Percentiles rank a stretch among this genome's conserved stretches.
phyloP scores from a whole-genome alignment of 805 yeast genomes.

The Saccharomycopsis fibuligera region DNA sequence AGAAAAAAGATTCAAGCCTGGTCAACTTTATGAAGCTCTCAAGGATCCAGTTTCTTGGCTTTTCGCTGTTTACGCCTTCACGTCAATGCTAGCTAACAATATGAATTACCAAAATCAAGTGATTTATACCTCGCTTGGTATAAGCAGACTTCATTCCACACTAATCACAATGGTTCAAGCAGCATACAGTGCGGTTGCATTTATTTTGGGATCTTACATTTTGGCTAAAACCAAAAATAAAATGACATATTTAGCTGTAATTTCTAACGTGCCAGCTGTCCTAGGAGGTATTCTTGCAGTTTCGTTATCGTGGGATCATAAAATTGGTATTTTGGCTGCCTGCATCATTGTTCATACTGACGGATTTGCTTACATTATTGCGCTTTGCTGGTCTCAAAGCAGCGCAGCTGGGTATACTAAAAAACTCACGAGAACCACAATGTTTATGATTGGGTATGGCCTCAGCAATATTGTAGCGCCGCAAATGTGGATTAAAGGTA shows the following conservation, averaged over 20 bases:
- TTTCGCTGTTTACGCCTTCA: conserved; percentile 34
- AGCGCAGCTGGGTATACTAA: conserved; percentile 56
- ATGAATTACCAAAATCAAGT: conserved; percentile 47
- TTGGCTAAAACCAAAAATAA: conserved; percentile 31
- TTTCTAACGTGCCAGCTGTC: conserved; percentile 33
- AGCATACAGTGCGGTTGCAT: conserved; percentile 39
- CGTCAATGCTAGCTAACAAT: conserved; percentile 46
- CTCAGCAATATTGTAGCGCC: conserved; percentile 52
- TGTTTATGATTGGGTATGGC: conserved; percentile 56
- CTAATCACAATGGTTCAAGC: conserved; percentile 48
- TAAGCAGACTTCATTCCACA: conserved; percentile 39
- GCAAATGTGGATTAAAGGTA: conserved; percentile 38
- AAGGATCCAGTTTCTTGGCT: conserved; percentile 44
- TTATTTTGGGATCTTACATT: conserved; percentile 33
- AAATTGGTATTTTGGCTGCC: conserved; percentile 41
- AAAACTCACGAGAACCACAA: conserved; percentile 42
- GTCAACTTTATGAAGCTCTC: conserved; percentile 44
- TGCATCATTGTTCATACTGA: conserved; percentile 32
- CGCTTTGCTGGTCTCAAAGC: conserved; percentile 26
- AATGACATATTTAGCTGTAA: conserved; percentile 33
- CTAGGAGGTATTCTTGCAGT: conserved; percentile 28
- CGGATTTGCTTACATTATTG: conserved; percentile 26
- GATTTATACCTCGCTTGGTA: conserved; percentile 40
- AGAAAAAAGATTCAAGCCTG: conserved; percentile 39
- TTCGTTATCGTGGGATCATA: conserved; percentile 27